Conservation (phyloP, 371 early-diverging fungal genomes). For the Mortierella sp. region DNA sequence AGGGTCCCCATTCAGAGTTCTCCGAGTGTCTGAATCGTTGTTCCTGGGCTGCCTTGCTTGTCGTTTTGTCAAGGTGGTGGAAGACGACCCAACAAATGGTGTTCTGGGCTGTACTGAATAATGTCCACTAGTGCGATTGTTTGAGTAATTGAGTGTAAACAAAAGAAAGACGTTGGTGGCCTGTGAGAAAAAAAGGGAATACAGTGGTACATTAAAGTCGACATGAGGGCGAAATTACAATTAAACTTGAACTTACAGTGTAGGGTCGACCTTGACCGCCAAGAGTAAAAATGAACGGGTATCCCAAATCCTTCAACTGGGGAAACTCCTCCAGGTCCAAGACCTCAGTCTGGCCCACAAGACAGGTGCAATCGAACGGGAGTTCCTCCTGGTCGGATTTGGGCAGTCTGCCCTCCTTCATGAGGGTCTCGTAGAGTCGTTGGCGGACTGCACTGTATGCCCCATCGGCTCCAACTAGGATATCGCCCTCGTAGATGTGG, state of each 20-base stretch:
- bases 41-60: not conserved
- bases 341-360: slow-evolving; percentile 15
- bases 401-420: not conserved
- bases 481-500: slow-evolving; percentile 1
- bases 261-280: not conserved
- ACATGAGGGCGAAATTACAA: not conserved
- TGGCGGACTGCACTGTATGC: slow-evolving; percentile 22
- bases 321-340: slow-evolving; percentile 11
- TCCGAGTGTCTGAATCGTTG: not conserved
- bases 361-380: slow-evolving; percentile 13
- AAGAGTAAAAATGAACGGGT: not conserved
- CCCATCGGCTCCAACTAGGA: slow-evolving; percentile 21
- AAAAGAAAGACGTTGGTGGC: not conserved
- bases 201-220: not conserved
- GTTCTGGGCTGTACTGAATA: not conserved
- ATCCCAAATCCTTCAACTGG: not conserved
- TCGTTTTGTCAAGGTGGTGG: not conserved
- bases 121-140: not conserved
- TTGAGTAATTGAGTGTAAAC: not conserved
- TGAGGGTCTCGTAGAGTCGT: not conserved
- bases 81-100: not conserved
- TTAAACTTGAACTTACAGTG: not conserved
- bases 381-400: not conserved
- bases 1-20: not conserved
- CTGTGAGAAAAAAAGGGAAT: not conserved